Base-by-base conservation (phyloP, 1,284 basidiomycete species). In the Amylostereum areolatum region DNA sequence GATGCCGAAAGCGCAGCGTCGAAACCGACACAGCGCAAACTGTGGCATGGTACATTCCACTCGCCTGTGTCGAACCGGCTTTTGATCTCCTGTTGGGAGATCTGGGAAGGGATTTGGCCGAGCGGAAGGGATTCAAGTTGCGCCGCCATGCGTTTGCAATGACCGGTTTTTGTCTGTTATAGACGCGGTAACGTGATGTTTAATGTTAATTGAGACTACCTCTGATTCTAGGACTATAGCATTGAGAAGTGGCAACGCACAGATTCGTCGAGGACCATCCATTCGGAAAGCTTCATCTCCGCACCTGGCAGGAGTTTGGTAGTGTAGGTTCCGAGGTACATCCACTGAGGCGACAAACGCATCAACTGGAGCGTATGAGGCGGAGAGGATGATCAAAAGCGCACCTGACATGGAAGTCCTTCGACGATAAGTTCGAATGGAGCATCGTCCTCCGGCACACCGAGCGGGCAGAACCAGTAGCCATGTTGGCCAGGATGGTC, bases 241-340 rank as follows among this genome's bases (percentile, higher is more conserved):
- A 18, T 18, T 18, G 12, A 27, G 27, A 32, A 0, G 32, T 27
- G 25, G 28, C 29, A 24, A 45, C 55, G 2, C 28, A 62, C 63
- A 46, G 55, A 44, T 25, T 63, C 62, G 36, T 65, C 58, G 5
- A 66, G 53, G 4, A 33, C 47, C 50, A 61, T 50, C 63, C 63
- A 66, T 50, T 65, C 64, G 4, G 63, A 59, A 5, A 66, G 39
- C 24, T 49, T 51, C 64, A 66, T 65, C 25, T 63, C 62, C 24
- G 39, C 49, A 4, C 54, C 58, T 1, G 48, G 34, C n/a, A 65
- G 43, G 7, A 45, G 32, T 3, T 49, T 49, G n/a, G 49, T 59
- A 8, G 50, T 27, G 48, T 63, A 65, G 11, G 54, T 43, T 1
- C 63, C 64, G 8, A 60, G 55, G 46, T 66, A 66, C 5, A 55